Base-by-base conservation (phyloP, 257 asterid species). In the Phtheirospermum japonicum region DNA sequence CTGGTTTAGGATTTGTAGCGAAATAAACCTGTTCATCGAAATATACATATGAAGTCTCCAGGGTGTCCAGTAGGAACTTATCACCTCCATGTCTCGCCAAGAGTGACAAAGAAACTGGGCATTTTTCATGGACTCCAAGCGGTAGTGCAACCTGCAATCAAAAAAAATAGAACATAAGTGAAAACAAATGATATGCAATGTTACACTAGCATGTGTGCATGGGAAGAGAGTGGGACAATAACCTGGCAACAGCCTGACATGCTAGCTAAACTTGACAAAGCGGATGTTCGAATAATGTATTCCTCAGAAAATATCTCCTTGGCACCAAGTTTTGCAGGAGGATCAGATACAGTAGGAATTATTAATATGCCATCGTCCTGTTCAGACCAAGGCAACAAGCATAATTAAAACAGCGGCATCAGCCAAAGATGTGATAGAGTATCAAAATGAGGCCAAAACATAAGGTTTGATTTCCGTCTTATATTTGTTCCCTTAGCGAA, bases 221-320 rank as follows among this genome's bases (percentile, higher is more conserved):
- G 18, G 64, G 43, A 57, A 57, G 68, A 69, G 68, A 54, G 26
- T n/a, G 60, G 61, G 64, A 63, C 0, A 30, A 71, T 64, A 66
- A 93, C 99, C 99, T 93, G 97, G 69, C 99, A 93, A 70, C 97
- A 91, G 72, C 99, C 99, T 20, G 97, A 87, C 83, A 93, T 73
- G 80, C 97, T 93, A 71, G 91, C 97, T 73, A 93, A 57, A 78
- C 99, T 85, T 59, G 94, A 81, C 42, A 87, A 61, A 28, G 80
- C 66, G 54, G 78, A 79, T 23, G 93, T 70, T 36, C 76, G 82
- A 70, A 81, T 75, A 58, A 74, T 73, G 75, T 76, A 78, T 28
- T 93, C 95, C 76, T 87, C 91, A 1, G 87, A 73, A 43, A 52
- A 52, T 16, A 66, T 66, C 72, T 87, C 96, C 77, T 81, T 89